Conservation (phyloP, 495 filamentous ascomycete species). For the Pseudoneurospora amorphoporcata region DNA sequence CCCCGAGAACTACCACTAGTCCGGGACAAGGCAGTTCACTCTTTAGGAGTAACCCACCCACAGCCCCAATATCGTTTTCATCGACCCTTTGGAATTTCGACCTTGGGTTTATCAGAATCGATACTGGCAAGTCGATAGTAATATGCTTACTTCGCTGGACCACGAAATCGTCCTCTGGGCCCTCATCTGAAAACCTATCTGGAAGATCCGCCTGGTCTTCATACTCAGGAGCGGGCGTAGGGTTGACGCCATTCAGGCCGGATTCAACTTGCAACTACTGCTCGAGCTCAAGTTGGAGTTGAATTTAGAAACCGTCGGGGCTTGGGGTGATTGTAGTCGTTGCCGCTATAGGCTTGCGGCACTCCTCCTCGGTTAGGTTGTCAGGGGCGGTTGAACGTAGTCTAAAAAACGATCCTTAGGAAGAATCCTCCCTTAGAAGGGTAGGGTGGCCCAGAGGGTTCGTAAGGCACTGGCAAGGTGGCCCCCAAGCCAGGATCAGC, state of each 20-base stretch:
- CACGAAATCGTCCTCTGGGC: constrained; percentile 1
- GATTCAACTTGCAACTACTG: background rate
- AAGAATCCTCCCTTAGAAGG: too few species aligned
- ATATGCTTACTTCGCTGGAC: constrained; percentile 1
- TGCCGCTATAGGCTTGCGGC: background rate
- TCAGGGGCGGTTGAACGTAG: background rate
- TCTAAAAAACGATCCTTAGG: background rate
- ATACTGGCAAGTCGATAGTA: constrained; percentile 12
- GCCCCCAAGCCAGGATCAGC: too few species aligned
- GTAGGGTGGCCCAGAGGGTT: too few species aligned
- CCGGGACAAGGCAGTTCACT: too few species aligned
- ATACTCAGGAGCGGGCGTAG: background rate
- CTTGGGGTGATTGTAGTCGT: background rate
- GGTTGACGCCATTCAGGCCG: background rate
- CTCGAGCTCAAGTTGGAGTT: background rate
- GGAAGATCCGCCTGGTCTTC: background rate
- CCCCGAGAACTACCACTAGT: too few species aligned
- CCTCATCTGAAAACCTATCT: background rate
- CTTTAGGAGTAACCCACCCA: too few species aligned
- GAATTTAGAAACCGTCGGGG: background rate
- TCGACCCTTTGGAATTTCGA: background rate
- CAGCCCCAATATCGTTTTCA: background rate
- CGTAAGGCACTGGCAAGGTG: too few species aligned
- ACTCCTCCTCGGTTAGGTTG: background rate
- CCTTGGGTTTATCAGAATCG: constrained; percentile 12